Base-by-base conservation (phyloP, 768 basidiomycete genomes). In the Chlorophyllum brunneum region DNA sequence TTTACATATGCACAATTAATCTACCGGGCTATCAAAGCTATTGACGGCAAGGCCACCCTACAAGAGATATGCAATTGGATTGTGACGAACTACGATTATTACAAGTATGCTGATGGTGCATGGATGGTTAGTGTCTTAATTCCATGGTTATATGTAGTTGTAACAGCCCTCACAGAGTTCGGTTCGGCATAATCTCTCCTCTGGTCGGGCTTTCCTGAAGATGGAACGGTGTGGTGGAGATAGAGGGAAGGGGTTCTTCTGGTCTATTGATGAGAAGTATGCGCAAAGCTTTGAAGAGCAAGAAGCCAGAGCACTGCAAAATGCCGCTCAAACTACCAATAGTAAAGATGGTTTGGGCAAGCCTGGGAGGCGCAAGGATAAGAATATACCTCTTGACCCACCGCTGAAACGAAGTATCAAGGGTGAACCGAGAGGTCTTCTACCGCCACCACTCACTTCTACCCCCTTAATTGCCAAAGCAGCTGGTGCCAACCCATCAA, bases 41-140 rank as follows among this genome's bases (percentile, higher is more conserved):
- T 88, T 60, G 85, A 81, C 27, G 88, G 88, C 27, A 89, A 92
- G 68, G 87, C 87, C n/a, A 94, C 95, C 1, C 63, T 95, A 39
- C 90, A 93, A 58, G 91, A 94, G 60, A 92, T 98, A 41, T 91
- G 90, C 64, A 80, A 82, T 31, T 98, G 94, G 93, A 92, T 98
- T 58, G 82, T 85, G 67, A 83, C 83, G 41, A 86, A 81, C 55
- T 88, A 86, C 67, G 93, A 95, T 58, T 95, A 92, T 79, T 98
- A 95, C 71, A 80, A 82, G 48, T 86, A 85, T 62, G 86, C 88
- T 52, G 86, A 89, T 63, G 85, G 85, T 37, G 88, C 91, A 38
- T 98, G 95, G 94, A 92, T 92, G 87, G 92, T 92, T 57, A 62
- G 82, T 73, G 22, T 42, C 57, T 48, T 50, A 38, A 55, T 36